Evolutionary conservation across 1,284 basidiomycete genomes (phyloP), one percentile per base, ranked within the genome.

Genomic region (Ustilago esculenta): DNA sequence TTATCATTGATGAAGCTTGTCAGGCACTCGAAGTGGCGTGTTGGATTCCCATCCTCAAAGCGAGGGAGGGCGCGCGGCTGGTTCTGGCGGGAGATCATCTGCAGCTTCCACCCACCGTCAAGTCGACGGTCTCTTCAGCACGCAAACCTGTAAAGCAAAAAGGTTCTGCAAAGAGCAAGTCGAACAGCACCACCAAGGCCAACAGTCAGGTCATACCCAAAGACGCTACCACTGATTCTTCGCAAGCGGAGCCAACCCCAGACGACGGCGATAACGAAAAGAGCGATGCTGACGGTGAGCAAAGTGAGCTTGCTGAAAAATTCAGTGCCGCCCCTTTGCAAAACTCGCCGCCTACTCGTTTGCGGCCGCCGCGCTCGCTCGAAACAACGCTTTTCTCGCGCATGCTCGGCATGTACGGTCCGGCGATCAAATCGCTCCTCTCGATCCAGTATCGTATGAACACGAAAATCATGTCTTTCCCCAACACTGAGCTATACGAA

Each of bases 1-100:
- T 94, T 8, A 90, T 98, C 36, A 92, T 98, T 35, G 95, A 98
- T 73, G 95, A 98, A 83, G 83, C 82, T 14, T 97, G 94, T 0
- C 95, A 98, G 82, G 94, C 93, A 3, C 82, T 96, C n/a, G 94
- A 98, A 83, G 91, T 93, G 8, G 91, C 93, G 3, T 97, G 94
- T 82, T 97, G 95, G 94, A 89, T 97, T 27, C 94, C 95, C 0
- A 90, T 97, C 46, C 87, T 95, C 15, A 72, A 72, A 30, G 59
- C 65, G 4, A 63, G 56, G 15, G 56, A 64, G 27, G 55, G 61
- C 1, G 75, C 47, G 0, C 59, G 63, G 20, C n/a, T 75, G 11
- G 54, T 77, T 18, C 54, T 83, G 47, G 83, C 83, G 0, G 83
- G 84, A 9, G 84, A 85, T 51, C 84, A 83, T 25, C 59, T 82